Evolutionary conservation across 805 yeast genomes (phyloP), one percentile per base, ranked within the genome.

Genomic region (Clavispora vitiphila): DNA sequence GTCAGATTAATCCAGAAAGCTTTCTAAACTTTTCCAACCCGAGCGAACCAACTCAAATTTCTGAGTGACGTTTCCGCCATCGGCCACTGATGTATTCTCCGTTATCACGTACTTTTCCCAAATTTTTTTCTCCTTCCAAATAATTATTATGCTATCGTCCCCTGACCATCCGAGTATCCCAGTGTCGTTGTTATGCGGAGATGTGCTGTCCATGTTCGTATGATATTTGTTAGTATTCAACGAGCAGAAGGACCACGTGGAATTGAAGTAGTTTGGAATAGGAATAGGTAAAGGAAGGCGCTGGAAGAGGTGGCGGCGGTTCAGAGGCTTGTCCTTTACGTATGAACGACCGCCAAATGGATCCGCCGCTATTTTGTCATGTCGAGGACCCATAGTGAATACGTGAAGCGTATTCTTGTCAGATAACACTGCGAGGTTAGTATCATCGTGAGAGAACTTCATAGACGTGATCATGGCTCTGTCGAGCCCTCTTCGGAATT

Each of bases 381-480:
- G 23, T 14, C 24, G 21, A 12, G 44, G 27, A 25, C 39, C 31
- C 18, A 81, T 68, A 56, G 83, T 85, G 64, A 79, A 93, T 3
- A 91, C 77, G 62, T 93, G 99, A 40, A 93, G 65, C 0, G 99
- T 93, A 51, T 80, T 82, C 57, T 91, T 93, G 63, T 88, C 96
- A 12, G 95, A 83, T 19, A 93, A 67, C 5, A 88, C 89, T 0
- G 97, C 96, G 37, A 93, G 68, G 53, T 80, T 77, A 9, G 79
- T 62, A 36, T 88, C 90, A 50, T 80, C 74, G 8, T 86, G 89
- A 5, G 91, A 83, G 58, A 91, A 89, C 40, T 80, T 80, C 83
- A 93, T 81, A 7, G 93, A 83, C 31, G 84, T 85, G 7, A 93
- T 77, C 14, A 73, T 69, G 1, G 96, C 97, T 39, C 81, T 74